Percentiles rank a stretch among this genome's conserved stretches.
Evolutionary conservation across 139 green algal genomes (phyloP).

Genomic region (Picochlorum costavermella): DNA sequence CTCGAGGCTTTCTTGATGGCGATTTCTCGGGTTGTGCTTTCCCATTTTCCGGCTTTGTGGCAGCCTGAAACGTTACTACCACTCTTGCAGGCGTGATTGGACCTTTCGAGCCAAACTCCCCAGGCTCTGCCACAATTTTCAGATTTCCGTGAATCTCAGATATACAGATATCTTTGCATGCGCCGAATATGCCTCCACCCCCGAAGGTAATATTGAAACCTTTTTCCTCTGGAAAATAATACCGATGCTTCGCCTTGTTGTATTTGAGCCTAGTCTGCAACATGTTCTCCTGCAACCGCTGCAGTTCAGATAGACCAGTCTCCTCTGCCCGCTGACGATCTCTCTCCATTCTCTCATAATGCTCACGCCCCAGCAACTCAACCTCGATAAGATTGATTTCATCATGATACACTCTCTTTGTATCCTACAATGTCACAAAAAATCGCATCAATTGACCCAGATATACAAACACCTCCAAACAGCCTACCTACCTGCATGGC

Average conservation of each 20-base stretch:
- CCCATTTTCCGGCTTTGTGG: background rate
- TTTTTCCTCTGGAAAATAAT: constrained; percentile 56
- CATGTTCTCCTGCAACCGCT: constrained; percentile 42
- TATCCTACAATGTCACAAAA: constrained; percentile 33
- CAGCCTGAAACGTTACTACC: background rate
- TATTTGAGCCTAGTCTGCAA: constrained; percentile 29
- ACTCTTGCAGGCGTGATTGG: constrained; percentile 1
- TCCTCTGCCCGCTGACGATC: constrained; percentile 33
- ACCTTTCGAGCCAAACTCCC: constrained; percentile 13
- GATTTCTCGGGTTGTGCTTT: background rate
- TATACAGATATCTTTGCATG: constrained; percentile 56
- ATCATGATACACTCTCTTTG: constrained; percentile 34
- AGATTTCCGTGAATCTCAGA: constrained; percentile 51
- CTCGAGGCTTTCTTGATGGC: background rate
- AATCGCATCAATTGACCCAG: no score
- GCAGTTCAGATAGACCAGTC: constrained; percentile 17
- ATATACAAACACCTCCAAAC: background rate
- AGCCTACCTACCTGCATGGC: constrained; percentile 34
- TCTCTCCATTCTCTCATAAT: constrained; percentile 12
- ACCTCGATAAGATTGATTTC: constrained; percentile 44
- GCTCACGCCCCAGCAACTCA: constrained; percentile 34
- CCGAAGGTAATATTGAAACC: constrained; percentile 66
- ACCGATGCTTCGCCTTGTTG: constrained; percentile 50
- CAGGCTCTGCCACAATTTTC: constrained; percentile 12
- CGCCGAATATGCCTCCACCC: constrained; percentile 55